Evolutionary conservation across 495 filamentous ascomycete species (phyloP), one percentile per base, ranked within the genome.

Genomic region (Clavariopsis aquatica): DNA sequence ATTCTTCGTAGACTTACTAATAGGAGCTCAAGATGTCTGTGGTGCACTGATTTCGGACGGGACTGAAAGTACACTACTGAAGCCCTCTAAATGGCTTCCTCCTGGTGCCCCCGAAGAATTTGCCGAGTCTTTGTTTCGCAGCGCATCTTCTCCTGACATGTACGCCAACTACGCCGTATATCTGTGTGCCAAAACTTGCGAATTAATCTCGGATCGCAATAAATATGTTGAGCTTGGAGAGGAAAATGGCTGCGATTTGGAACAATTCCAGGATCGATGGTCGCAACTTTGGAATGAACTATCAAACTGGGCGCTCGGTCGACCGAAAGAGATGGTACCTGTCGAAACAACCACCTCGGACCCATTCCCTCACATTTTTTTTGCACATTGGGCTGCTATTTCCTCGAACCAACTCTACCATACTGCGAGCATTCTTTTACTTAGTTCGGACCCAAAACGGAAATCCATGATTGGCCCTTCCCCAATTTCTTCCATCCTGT

Each of bases 321-420:
- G 51, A 12, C 79, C 78, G 9, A 34, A 62, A 13, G 79, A 81
- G 43, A 41, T 83, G 26, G 54, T 78, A 22, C 76, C 79, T 0
- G 72, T 77, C 0, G 68, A 76, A 19, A 76, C 71, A 0, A 72
- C 71, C 26, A 47, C 61, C 19, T 71, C 62, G 8, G 74, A 70
- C 43, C 77, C 78, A 12, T 82, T 82, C 47, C 77, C 79, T 0
- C 69, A 75, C 20, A 76, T 82, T 13, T 69, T 83, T 9, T 83
- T 78, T 49, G 57, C 75, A 13, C 76, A 78, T 46, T 77, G 78
- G 74, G 77, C 78, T 7, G 80, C 80, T 9, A 82, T 83, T 20
- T 82, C 79, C 0, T 77, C 76, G 1, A 81, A 81, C 29, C 80
- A 82, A 51, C 71, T 82, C 0, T 80, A 80, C 24, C 79, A 82